Base-by-base conservation (phyloP, 2,329 filamentous ascomycete genomes). In the Coniochaeta prunicola region DNA sequence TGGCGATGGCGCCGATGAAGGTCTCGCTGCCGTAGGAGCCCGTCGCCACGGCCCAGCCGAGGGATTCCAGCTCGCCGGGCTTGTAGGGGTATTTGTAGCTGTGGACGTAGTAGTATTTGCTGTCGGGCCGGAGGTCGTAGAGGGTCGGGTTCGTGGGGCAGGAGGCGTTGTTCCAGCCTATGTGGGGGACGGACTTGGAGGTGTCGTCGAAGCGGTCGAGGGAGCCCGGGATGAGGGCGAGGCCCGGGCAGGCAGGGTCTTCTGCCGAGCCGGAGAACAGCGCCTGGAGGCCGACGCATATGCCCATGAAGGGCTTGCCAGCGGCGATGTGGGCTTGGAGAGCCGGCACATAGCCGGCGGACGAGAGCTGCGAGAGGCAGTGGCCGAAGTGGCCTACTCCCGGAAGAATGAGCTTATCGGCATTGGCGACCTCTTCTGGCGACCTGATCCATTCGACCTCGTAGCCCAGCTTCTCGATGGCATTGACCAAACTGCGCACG, bases 31-130 rank as follows among this genome's bases (percentile, higher is more conserved):
- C 92, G 72, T 99, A 99, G 17, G 83, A 86, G 19, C 88, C 92
- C 2, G 90, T 96, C 1, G 94, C 94, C n/a, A 97, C 89, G 9
- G 86, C 85, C 93, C 94, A 99, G 28, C 93, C 94, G 34, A 89
- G 82, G 58, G 79, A 79, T 73, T 97, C 92, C 13, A 97, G 80
- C 64, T 88, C 80, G 36, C 89, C 90, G 53, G 82, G 74, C 57
- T 76, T 75, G 71, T 97, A 96, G 3, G 88, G 88, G 28, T 86
- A 87, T 59, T 92, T 92, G 75, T 94, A 99, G 2, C 91, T 92
- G 79, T 99, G 94, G 59, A 99, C 93, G 70, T 99, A 99, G 77
- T 99, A 99, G 79, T 99, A 99, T 74, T 97, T 99, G 70, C 90
- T 96, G 57, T 82, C 81, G 0, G 90, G 87, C 30, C 83, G 79